phyloP scores from a whole-genome alignment of 2,329 filamentous ascomycete genomes.

The Neofusicoccum kwambonambiense region DNA sequence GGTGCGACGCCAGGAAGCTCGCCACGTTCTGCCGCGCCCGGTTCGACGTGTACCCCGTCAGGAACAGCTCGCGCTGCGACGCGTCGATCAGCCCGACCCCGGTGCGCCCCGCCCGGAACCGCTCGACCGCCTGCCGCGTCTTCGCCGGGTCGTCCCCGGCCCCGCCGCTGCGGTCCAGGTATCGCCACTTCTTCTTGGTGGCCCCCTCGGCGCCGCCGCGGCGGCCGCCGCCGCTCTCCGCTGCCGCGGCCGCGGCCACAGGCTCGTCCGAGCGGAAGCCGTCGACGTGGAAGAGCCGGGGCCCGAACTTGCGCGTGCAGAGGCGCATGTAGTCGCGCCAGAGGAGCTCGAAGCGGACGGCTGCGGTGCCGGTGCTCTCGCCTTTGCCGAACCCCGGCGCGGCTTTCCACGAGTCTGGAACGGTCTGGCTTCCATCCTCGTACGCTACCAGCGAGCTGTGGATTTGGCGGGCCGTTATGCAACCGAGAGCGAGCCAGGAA shows the following conservation, averaged over 20 bases:
- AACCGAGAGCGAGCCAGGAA: conserved; percentile 69
- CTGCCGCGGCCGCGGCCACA: not conserved
- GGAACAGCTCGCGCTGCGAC: conserved; percentile 68
- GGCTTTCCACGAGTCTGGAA: conserved; percentile 31
- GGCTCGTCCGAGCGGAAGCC: conserved; percentile 58
- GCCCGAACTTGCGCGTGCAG: conserved; percentile 68
- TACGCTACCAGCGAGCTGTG: conserved; percentile 67
- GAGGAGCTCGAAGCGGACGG: conserved; percentile 69
- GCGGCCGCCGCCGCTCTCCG: conserved; percentile 34
- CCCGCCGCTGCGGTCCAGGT: conserved; percentile 23
- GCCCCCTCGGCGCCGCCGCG: conserved; percentile 21
- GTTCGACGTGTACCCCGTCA: conserved; percentile 78
- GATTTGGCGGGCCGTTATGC: conserved; percentile 69
- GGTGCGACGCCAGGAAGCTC: conserved; percentile 69
- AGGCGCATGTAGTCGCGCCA: conserved; percentile 83
- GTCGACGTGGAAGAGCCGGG: conserved; percentile 61
- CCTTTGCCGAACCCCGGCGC: conserved; percentile 64
- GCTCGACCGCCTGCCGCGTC: conserved; percentile 46
- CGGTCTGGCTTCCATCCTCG: conserved; percentile 58
- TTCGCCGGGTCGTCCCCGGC: conserved; percentile 46
- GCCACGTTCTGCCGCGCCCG: conserved; percentile 75
- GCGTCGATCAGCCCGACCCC: conserved; percentile 78
- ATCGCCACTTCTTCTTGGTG: conserved; percentile 30
- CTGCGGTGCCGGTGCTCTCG: conserved; percentile 69
- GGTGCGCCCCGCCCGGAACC: conserved; percentile 66